Base-by-base conservation (phyloP, 371 early-diverging fungal species). In the Amoeboaphelidium protococcarum region DNA sequence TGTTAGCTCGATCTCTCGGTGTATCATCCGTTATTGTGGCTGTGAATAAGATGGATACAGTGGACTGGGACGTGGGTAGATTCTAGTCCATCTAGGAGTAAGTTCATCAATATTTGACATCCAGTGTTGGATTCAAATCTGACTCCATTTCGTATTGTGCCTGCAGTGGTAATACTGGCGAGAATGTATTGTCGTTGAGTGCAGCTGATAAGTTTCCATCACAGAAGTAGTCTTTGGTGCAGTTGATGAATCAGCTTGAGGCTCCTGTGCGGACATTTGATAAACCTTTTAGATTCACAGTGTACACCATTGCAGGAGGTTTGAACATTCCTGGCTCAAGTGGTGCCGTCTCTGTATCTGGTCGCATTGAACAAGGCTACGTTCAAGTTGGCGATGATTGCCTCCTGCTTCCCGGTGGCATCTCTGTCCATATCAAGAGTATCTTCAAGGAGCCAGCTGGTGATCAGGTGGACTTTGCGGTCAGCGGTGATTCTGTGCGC, bases 11-110 rank as follows among this genome's bases (percentile, higher is more conserved):
- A 47, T 76, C 78, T 57, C 60, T 89, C 41, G 92, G 92, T 6
- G 84, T 94, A 1, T 67, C 70, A 16, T 82, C 83, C 52, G 50
- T 94, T 41, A 70, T 89, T 31, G 76, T 94, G 0, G 88, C 88
- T 0, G 70, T 94, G 37, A 94, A 94, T 62, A 91, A 94, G 58
- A 48, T 91, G 49, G 95, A 94, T 58, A 65, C 54, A 47, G 78
- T 72, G 56, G 37, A 31, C 10, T 31, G 95, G 95, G 62, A 68
- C 24, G 49, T 80, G 54, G 60, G 45, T 0, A 72, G 92, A 10
- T 94, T 70, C 54, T 51, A 65, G 1, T 79, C 78, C 42, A 82
- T 94, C 50, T 48, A 56, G 0, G 52, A 55, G 1, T 72, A 72
- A 49, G 62, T 91, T 46, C 53, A 61, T 10, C 46, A 54, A 1